phyloP scores from a whole-genome alignment of 495 filamentous ascomycete species.

The Penicillium samsonianum region DNA sequence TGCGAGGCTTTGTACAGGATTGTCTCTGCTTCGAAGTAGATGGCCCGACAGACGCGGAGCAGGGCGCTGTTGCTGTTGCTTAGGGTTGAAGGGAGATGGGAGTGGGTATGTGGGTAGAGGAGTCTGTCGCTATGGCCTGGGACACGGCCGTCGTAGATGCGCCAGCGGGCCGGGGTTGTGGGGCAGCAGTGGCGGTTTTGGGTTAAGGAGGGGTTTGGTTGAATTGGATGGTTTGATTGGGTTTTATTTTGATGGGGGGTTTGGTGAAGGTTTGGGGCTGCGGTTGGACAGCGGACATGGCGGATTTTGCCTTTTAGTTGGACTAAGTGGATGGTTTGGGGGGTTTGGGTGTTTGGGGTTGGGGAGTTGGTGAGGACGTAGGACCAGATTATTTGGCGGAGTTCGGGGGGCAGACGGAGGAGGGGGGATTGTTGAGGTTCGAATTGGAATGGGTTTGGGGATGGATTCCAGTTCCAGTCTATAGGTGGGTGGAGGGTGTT shows the following conservation, averaged over 20 bases:
- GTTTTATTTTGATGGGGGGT: not conserved
- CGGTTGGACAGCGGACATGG: constrained; percentile 38
- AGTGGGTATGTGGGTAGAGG: constrained; percentile 45
- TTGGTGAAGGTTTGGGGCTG: not conserved
- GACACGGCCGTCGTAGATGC: constrained; percentile 24
- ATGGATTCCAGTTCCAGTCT: constrained; percentile 19
- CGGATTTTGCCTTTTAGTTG: constrained; percentile 44
- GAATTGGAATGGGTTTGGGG: constrained; percentile 22
- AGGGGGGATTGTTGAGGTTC: constrained; percentile 29
- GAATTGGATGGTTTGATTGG: not conserved
- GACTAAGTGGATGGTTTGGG: constrained; percentile 44
- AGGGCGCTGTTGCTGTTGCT: constrained; percentile 30
- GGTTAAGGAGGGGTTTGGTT: constrained; percentile 24
- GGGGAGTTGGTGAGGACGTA: constrained; percentile 44
- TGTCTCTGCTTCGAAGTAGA: constrained; percentile 43
- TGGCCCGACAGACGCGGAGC: constrained; percentile 42
- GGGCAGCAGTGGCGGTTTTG: constrained; percentile 45
- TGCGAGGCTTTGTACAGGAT: constrained; percentile 32
- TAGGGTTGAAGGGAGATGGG: constrained; percentile 29
- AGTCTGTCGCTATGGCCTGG: constrained; percentile 28
- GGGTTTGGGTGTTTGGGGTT: constrained; percentile 13
- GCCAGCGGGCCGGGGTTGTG: constrained; percentile 40
- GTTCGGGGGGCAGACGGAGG: constrained; percentile 50
- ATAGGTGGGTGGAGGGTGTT: constrained; percentile 15
- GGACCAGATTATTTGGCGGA: constrained; percentile 57